Base-by-base conservation (phyloP, 2,329 filamentous ascomycete species). In the Fusarium anthophilum region DNA sequence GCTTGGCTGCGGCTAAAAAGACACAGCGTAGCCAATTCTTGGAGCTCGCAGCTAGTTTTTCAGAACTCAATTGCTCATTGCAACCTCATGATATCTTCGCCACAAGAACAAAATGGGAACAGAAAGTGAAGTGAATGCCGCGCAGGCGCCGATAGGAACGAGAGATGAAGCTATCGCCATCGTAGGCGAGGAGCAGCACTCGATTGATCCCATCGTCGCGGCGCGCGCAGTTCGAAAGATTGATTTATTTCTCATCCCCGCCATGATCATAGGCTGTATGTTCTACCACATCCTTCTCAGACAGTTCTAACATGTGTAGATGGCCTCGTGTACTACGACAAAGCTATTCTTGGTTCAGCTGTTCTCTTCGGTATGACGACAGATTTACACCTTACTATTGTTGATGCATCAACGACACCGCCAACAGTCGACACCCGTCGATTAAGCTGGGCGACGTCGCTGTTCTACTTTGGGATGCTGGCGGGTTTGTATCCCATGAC, bases 381-480 rank as follows among this genome's bases (percentile, higher is more conserved):
- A 7, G 92, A 94, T 78, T 86, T 95, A 8, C 72, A 84, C 4
- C 87, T 95, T 47, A 86, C 86, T 37, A 82, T 92, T 8, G 82
- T 88, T 18, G 81, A 86, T 74, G 45, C 72, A 6, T 76, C 79
- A 4, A 83, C 82, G 1, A 79, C 75, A 3, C 91, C 91, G 0
- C 86, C 88, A 2, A 88, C 87, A 0, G 88, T 87, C 22, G 88
- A 92, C 78, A 94, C 93, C 0, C 87, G 88, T 1, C 88, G 93
- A 17, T 87, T 95, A 35, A 91, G 88, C 74, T 95, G 92, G 93
- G 93, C 93, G 6, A 94, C 92, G 0, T 94, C 91, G 0, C 86
- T 94, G 77, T 94, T 95, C 84, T 95, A 94, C 83, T 94, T 95
- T 74, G 93, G 93, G 43, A 93, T 93, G 91, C 86, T 95, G 5